phyloP scores from a whole-genome alignment of 352 stramenopile species.

The Phytophthora pistaciae region DNA sequence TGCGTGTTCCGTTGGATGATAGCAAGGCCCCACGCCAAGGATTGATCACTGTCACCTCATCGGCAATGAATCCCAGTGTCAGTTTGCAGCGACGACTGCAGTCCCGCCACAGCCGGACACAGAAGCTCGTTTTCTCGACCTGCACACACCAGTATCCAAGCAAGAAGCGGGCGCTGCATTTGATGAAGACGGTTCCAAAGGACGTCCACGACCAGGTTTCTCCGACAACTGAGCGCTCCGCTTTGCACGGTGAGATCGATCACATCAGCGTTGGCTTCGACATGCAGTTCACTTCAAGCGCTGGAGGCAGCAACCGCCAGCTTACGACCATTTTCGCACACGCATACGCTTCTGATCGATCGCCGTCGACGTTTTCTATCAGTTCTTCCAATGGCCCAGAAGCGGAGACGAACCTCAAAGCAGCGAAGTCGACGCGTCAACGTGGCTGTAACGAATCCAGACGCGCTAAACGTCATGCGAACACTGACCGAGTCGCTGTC shows the following conservation, averaged over 20 bases:
- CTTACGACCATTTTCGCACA: slow-evolving; percentile 57
- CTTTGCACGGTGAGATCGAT: slow-evolving; percentile 53
- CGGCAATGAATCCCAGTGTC: slow-evolving; percentile 41
- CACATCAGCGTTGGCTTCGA: slow-evolving; percentile 66
- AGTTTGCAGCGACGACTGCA: slow-evolving; percentile 38
- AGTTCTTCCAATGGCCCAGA: slow-evolving; percentile 17
- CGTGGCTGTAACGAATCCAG: slow-evolving; percentile 60
- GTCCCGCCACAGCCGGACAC: slow-evolving; percentile 48
- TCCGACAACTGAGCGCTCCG: slow-evolving; percentile 40
- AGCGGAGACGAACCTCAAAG: slow-evolving; percentile 27
- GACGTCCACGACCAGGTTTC: slow-evolving; percentile 67
- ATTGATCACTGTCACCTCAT: slow-evolving; percentile 48
- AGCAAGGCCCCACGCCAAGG: slow-evolving; percentile 23
- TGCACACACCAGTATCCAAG: slow-evolving; percentile 53
- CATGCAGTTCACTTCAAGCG: slow-evolving; percentile 39
- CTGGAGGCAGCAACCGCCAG: slow-evolving; percentile 43
- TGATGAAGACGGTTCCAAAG: slow-evolving; percentile 71
- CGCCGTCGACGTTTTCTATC: slow-evolving; percentile 33
- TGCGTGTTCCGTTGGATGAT: slow-evolving; percentile 14
- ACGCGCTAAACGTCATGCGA: slow-evolving; percentile 51
- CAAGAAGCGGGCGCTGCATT: slow-evolving; percentile 56
- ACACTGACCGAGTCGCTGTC: slow-evolving; percentile 57
- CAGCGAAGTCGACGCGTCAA: slow-evolving; percentile 34
- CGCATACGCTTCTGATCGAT: slow-evolving; percentile 53
- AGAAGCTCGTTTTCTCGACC: slow-evolving; percentile 65